Percentiles rank a stretch among this genome's conserved stretches.
Conservation (phyloP, 2,329 filamentous ascomycete species). For the Fusarium staphyleae region DNA sequence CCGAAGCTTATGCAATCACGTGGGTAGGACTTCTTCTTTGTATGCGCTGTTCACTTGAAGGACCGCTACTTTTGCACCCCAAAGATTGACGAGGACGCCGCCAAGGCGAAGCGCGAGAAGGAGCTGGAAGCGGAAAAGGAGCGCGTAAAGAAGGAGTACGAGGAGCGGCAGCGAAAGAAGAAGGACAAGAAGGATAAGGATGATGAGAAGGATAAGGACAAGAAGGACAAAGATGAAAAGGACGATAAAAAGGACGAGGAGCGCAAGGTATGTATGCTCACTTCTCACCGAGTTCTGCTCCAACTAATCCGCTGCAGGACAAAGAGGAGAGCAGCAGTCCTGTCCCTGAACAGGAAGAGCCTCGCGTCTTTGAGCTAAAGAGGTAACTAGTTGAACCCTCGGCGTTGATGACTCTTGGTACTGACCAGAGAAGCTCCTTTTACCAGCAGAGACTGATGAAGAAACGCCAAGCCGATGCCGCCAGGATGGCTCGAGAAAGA, state of each 20-base stretch:
- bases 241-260: conserved; percentile 38
- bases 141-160: conserved; percentile 77
- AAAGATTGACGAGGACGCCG: conserved; percentile 71
- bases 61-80: conserved; percentile 82
- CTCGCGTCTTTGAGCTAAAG: conserved; percentile 83
- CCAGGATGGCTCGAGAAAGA: conserved; percentile 82
- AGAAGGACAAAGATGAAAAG: conserved; percentile 52
- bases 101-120: conserved; percentile 67
- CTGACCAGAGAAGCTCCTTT: conserved; percentile 67
- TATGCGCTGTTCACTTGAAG: conserved; percentile 82
- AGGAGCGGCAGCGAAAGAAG: conserved; percentile 73
- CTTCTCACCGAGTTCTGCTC: background rate
- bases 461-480: conserved; percentile 59
- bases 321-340: conserved; percentile 29
- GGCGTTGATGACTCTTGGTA: background rate
- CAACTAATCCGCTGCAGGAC: conserved; percentile 7
- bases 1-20: conserved; percentile 16
- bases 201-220: conserved; percentile 54
- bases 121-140: conserved; percentile 70
- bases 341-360: conserved; percentile 59
- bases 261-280: conserved; percentile 14
- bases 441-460: conserved; percentile 85
- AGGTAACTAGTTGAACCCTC: conserved; percentile 58
- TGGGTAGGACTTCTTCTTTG: conserved; percentile 82
- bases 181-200: conserved; percentile 68